phyloP scores from a whole-genome alignment of 345 rosid species.

The Corchorus capsularis region DNA sequence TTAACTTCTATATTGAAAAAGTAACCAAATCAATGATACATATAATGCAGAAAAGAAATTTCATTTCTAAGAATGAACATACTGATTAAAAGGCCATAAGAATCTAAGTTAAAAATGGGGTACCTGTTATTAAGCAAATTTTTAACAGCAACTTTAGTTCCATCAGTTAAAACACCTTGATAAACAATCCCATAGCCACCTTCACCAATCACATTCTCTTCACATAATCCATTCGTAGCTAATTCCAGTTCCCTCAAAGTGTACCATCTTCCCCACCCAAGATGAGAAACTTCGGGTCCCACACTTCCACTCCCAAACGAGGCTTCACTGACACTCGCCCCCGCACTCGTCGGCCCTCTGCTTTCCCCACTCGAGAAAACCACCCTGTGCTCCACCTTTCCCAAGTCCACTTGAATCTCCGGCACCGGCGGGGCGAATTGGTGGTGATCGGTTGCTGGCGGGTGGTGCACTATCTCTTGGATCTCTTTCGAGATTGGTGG shows the following conservation, averaged over 20 bases:
- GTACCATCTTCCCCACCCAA: constrained; percentile 98
- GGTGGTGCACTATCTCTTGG: constrained; percentile 63
- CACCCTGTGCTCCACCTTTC: constrained; percentile 87
- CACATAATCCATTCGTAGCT: constrained; percentile 80
- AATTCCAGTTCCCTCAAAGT: constrained; percentile 88
- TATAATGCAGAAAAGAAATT: neutral
- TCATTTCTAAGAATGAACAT: neutral
- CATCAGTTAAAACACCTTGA: constrained; percentile 71
- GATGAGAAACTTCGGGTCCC: constrained; percentile 95
- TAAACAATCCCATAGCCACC: constrained; percentile 98
- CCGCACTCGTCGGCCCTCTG: constrained; percentile 61
- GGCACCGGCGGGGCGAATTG: constrained; percentile 43
- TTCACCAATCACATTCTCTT: constrained; percentile 94
- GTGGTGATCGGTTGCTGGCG: constrained; percentile 40
- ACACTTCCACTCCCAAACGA: constrained; percentile 64
- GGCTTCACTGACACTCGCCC: constrained; percentile 38
- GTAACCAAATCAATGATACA: neutral
- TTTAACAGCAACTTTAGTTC: constrained; percentile 85
- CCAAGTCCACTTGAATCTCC: constrained; percentile 88
- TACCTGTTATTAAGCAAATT: constrained; percentile 91
- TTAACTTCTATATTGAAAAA: neutral
- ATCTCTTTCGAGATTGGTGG: constrained; percentile 88
- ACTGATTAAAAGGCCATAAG: neutral
- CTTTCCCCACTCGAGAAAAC: constrained; percentile 91
- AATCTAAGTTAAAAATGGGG: neutral